Evolutionary conservation across 2,329 filamentous ascomycete species (phyloP), one percentile per base, ranked within the genome.

Genomic region (Fusarium sp.): DNA sequence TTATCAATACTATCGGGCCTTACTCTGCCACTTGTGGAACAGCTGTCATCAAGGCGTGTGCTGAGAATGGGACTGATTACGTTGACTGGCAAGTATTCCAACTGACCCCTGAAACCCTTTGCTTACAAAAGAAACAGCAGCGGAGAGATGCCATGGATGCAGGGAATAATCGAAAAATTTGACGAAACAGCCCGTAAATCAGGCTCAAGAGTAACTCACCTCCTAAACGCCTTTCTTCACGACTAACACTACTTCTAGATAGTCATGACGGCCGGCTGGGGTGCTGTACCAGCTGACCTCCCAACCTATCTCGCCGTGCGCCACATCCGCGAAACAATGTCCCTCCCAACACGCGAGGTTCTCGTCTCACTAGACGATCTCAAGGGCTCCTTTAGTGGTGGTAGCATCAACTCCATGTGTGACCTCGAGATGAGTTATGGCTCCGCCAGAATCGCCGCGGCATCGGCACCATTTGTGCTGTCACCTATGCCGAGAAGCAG

Each of bases 51-150:
- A 71, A 66, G 31, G 68, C 71, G 0, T 77, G 76, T 52, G 67
- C 73, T 16, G 68, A 74, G 41, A 77, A 70, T 8, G 75, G 76
- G 10, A 76, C 67, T 18, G 65, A 73, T 43, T 77, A 76, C 29
- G 72, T 77, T 18, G 76, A 77, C 60, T 76, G 76, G 76, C 6
- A 41, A 18, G 20, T 29, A 14, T 73, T 69, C 29, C 18, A 20
- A 14, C 24, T 33, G 3, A 29, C 33, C 10, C 16, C 16, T 8
- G 31, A 29, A 13, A 16, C 2, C 10, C 9, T 5, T 9, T 3
- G 22, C 58, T 72, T 68, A 72, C 54, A 68, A 45, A 27, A n/a
- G 6, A n/a, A 31, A 31, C 29, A 76, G 74, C 16, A 75, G 64
- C 14, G 72, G 74, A 41, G 74, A 76, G 60, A 65, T 71, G 35